Base-by-base conservation (phyloP, 1,139 yeast species). In the Candida sp. region DNA sequence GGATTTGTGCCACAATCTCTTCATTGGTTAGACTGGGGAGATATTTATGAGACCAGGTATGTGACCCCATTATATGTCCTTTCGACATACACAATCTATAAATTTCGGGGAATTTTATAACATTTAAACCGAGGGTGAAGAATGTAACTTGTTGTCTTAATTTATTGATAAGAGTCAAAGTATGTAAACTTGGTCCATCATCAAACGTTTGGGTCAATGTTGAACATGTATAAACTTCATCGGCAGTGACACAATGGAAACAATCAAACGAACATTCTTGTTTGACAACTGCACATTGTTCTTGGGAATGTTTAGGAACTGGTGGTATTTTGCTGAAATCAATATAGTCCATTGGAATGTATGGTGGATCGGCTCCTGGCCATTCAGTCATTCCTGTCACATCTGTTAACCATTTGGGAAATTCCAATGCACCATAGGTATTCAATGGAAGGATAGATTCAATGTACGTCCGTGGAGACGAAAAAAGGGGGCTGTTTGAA, bases 21-120 rank as follows among this genome's bases (percentile, higher is more conserved):
- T 88, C 93, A 59, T 89, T 89, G 15, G 81, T 63, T 45, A 91
- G 70, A 1, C 82, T 66, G 1, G 98, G 97, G 48, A 91, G 72
- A 54, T 84, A 87, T 46, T 83, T 82, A 66, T 91, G 98, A 4
- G 93, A 82, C 97, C 97, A 91, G 1, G 97, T 89, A 61, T 91
- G 99, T 0, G 91, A 78, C 1, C 88, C 98, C 60, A 90, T 68
- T 33, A 90, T 65, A 61, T 93, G 97, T 21, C 96, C 96, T 38
- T 66, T 65, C 2, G 63, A 60, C 43, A 77, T 71, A 23, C 85
- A 75, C 43, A 70, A 66, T 30, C 73, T 67, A 57, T 90, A 90
- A 29, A 86, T 75, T 5, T 85, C 86, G 0, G 97, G 97, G 56
- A 73, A 80, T 49, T 82, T 71, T 1, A 90, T 83, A 19, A 87